These are phyloP conservation scores for Talaromyces funiculosus DNA, from an alignment of 2,329 filamentous ascomycete genomes.

Conservation along the genomic window DNA sequence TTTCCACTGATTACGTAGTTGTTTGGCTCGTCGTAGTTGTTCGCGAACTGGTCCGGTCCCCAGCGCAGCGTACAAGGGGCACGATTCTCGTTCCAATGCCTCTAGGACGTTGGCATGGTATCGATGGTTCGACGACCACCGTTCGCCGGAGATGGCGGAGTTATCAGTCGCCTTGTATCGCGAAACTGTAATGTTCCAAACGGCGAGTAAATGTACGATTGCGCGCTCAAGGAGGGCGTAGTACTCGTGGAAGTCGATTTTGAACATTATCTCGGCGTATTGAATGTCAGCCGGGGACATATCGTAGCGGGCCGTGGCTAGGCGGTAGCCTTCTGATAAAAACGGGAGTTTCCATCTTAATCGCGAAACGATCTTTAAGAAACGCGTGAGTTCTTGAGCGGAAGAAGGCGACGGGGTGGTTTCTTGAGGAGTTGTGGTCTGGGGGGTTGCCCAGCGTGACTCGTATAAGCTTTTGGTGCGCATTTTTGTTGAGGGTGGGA, in stretches of 20 bases:
- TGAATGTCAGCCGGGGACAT: conserved; percentile 21
- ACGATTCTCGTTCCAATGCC: conserved; percentile 52
- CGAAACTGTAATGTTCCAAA: conserved; percentile 55
- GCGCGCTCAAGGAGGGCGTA: conserved; percentile 68
- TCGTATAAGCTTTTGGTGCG: conserved; percentile 6
- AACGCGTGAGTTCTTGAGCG: conserved; percentile 49
- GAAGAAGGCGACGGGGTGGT: conserved; percentile 16
- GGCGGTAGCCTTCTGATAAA: conserved; percentile 52
- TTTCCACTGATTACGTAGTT: conserved; percentile 14
- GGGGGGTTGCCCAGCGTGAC: conserved; percentile 7
- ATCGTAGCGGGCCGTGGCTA: conserved; percentile 36
- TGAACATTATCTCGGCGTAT: conserved; percentile 62
- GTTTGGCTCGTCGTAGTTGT: conserved; percentile 41
- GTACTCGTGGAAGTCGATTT: conserved; percentile 72
- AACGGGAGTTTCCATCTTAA: conserved; percentile 61
- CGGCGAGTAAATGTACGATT: conserved; percentile 59
- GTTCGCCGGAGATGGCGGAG: conserved; percentile 13
- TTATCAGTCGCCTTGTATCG: conserved; percentile 15
- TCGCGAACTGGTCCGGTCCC: conserved; percentile 51
- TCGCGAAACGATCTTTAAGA: conserved; percentile 56
- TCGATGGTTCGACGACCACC: conserved; percentile 41
- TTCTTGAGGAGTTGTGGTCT: not conserved
- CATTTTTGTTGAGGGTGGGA: not conserved
- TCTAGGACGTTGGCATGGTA: conserved; percentile 67
- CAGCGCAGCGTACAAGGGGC: conserved; percentile 53